Conservation (phyloP, 2,329 filamentous ascomycete species). For the Fusarium euwallaceae region DNA sequence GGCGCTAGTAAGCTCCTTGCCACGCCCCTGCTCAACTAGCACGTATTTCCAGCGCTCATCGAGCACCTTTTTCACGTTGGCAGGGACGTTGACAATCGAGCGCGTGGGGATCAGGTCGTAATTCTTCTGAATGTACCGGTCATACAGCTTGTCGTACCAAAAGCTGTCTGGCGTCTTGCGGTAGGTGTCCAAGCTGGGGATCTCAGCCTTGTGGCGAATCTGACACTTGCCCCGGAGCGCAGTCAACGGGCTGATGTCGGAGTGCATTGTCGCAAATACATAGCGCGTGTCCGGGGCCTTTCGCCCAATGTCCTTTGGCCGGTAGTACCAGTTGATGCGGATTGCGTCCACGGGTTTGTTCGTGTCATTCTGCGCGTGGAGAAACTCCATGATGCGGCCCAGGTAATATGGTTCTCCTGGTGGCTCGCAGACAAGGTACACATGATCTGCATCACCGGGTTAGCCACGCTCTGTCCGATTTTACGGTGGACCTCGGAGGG, state of each 20-base stretch:
- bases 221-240: conserved; percentile 94
- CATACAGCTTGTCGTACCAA: conserved; percentile 98
- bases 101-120: conserved; percentile 96
- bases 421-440: conserved; percentile 97
- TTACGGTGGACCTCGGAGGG: conserved; percentile 36
- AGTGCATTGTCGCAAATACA: conserved; percentile 98
- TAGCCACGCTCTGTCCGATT: conserved; percentile 46
- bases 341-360: conserved; percentile 84
- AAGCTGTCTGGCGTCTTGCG: conserved; percentile 89
- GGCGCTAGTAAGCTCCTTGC: conserved; percentile 95
- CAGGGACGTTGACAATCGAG: conserved; percentile 95
- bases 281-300: conserved; percentile 91
- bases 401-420: conserved; percentile 98
- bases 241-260: conserved; percentile 92
- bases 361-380: conserved; percentile 82
- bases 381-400: conserved; percentile 97
- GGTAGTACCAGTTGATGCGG: conserved; percentile 98
- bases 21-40: conserved; percentile 90
- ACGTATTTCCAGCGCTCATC: conserved; percentile 98
- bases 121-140: conserved; percentile 97
- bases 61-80: conserved; percentile 93
- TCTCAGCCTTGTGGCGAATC: conserved; percentile 90
- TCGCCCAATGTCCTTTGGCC: conserved; percentile 94
- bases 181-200: conserved; percentile 84
- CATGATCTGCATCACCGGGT: conserved; percentile 70